Evolutionary conservation across 345 rosid species (phyloP), one percentile per base, ranked within the genome.

Genomic region (Turritis glabra): DNA sequence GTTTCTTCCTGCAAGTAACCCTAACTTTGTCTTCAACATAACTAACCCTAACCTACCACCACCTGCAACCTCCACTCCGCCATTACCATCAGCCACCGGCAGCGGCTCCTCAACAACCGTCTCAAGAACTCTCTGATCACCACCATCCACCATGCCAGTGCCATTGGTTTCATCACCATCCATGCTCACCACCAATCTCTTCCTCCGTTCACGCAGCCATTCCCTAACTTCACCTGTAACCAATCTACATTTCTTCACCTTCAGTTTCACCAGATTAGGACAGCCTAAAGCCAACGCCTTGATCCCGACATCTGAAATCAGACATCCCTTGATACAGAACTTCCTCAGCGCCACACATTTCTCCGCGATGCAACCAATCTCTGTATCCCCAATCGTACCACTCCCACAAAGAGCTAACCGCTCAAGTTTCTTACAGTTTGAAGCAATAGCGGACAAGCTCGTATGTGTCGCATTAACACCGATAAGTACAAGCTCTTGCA

Each of bases 361-460:
- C 8, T 82, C 78, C 0, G 91, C 93, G 27, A 91, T 81, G 69
- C 97, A 91, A 5, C 82, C 84, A 15, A 93, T 76, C 82, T 90
- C 94, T 0, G 64, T 77, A 59, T 93, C 98, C n/a, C 97, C 85
- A 13, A 93, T 82, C 1, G 83, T 71, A 25, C 78, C 82, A 63
- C 94, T 89, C 46, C 96, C 94, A 47, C 97, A 89, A 19, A 91
- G 85, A 3, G 91, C 98, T 18, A 93, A 73, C 43, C 97, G 74
- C 55, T 93, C 96, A 55, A 93, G 77, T 23, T 86, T 86, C 50
- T 5, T 67, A 75, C 96, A 93, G 73, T 81, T 82, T 17, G 82
- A 63, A 64, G 91, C 96, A 66, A 93, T 81, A 5, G 75, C 74
- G 0, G 69, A 75, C 72, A 93, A 33, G 52, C 98, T 84, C 46